Evolutionary conservation across 2,329 filamentous ascomycete species (phyloP).

Genomic region (Bipolaris victoriae): DNA sequence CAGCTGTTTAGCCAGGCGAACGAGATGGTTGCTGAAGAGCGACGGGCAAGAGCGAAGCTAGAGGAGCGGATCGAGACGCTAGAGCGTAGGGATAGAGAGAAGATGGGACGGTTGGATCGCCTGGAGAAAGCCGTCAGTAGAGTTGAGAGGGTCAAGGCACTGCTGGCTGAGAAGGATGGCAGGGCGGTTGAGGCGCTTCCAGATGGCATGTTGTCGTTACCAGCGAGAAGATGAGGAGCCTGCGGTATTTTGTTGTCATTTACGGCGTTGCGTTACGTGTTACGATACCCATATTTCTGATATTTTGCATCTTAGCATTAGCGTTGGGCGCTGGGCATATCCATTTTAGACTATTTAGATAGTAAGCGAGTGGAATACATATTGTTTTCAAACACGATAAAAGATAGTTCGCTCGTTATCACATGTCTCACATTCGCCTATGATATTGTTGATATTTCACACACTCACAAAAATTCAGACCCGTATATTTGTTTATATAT

Average conservation of each 20-base stretch:
- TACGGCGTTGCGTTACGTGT: slow-evolving; percentile 5
- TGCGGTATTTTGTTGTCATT: not conserved
- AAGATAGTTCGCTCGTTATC: not conserved
- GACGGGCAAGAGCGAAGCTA: slow-evolving; percentile 71
- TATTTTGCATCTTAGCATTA: slow-evolving; percentile 10
- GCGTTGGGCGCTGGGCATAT: slow-evolving; percentile 1
- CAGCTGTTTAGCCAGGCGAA: slow-evolving; percentile 83
- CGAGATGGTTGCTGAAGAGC: slow-evolving; percentile 82
- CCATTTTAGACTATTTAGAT: not conserved
- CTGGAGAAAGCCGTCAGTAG: slow-evolving; percentile 73
- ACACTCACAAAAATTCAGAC: not conserved
- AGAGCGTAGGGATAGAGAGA: slow-evolving; percentile 73
- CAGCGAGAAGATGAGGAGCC: slow-evolving; percentile 4
- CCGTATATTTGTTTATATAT: not conserved
- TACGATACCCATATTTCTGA: slow-evolving; percentile 14
- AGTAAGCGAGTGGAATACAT: not conserved
- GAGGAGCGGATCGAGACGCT: slow-evolving; percentile 73
- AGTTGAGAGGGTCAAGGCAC: slow-evolving; percentile 71
- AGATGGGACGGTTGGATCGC: slow-evolving; percentile 69
- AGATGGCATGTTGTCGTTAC: not conserved
- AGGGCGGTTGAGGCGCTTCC: not conserved
- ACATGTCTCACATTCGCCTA: not conserved
- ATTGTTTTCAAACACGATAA: not conserved
- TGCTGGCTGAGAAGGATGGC: slow-evolving; percentile 54
- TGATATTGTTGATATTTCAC: not conserved